A percentile compares a stretch with the other conserved stretches of the same genome.
phyloP scores from a whole-genome alignment of 495 filamentous ascomycete genomes.

The Penicillium ochrochloron region DNA sequence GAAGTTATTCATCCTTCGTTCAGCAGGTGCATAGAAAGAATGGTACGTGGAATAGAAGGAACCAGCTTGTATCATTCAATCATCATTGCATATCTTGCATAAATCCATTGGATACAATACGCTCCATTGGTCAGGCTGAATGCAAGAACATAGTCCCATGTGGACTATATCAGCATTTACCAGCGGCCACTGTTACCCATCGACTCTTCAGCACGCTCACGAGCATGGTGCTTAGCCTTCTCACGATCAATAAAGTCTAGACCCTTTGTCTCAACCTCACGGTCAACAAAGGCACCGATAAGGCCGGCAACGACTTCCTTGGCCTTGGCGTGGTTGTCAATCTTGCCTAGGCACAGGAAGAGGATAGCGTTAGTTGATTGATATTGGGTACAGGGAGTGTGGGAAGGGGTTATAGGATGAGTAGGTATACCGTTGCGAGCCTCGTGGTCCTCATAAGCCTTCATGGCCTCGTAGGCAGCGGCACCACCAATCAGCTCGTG shows the following conservation, averaged over 20 bases:
- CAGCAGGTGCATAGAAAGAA: background rate
- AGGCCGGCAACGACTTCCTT: slow-evolving; percentile 73
- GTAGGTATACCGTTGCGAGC: slow-evolving; percentile 60
- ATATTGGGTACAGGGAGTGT: background rate
- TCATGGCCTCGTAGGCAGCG: slow-evolving; percentile 75
- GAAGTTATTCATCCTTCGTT: background rate
- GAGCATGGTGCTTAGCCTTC: slow-evolving; percentile 67
- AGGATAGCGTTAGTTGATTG: background rate
- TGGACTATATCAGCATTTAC: slow-evolving; percentile 2
- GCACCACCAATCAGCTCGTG: slow-evolving; percentile 74
- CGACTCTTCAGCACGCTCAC: slow-evolving; percentile 53
- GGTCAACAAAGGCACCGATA: slow-evolving; percentile 73
- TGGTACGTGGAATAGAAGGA: background rate
- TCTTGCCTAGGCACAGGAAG: slow-evolving; percentile 52
- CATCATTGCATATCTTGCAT: background rate
- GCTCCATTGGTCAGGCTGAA: background rate
- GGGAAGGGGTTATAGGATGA: background rate
- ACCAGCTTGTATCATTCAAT: background rate
- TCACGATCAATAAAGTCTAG: slow-evolving; percentile 69
- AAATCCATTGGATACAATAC: background rate
- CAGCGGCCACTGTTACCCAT: slow-evolving; percentile 21
- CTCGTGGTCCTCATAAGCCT: slow-evolving; percentile 71
- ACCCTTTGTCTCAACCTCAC: slow-evolving; percentile 74
- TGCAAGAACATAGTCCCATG: background rate
- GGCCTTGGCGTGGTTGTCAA: slow-evolving; percentile 67